A percentile compares a stretch with the other conserved stretches of the same genome.
Conservation (phyloP, 2,329 filamentous ascomycete genomes). For the Aureobasidium uvarum region DNA sequence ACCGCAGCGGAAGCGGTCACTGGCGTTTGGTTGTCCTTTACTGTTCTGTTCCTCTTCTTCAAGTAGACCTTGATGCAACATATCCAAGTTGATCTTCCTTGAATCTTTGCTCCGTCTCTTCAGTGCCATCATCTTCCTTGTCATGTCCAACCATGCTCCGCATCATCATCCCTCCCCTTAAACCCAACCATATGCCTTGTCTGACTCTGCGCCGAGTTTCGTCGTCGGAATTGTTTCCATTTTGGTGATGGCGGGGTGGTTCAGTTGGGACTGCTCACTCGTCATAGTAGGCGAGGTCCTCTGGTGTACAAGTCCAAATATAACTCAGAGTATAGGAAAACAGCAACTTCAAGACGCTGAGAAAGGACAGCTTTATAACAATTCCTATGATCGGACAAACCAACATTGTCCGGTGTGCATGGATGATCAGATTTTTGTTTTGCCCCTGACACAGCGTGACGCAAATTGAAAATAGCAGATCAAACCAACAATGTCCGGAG, state of each 20-base stretch:
- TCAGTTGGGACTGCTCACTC: background rate
- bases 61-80: constrained; percentile 7
- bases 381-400: constrained; percentile 12
- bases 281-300: background rate
- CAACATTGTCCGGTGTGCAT: constrained; percentile 25
- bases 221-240: background rate
- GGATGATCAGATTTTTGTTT: constrained; percentile 3
- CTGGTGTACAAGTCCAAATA: background rate
- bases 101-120: background rate
- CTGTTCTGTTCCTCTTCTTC: background rate
- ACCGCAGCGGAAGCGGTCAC: background rate
- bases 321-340: background rate
- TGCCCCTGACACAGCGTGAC: background rate
- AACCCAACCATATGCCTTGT: background rate
- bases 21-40: constrained; percentile 3
- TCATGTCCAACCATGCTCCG: background rate
- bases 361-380: constrained; percentile 15
- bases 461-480: constrained; percentile 24
- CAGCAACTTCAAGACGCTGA: background rate
- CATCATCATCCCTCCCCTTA: background rate
- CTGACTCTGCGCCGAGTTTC: too few species aligned
- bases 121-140: background rate
- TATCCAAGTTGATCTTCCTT: constrained; percentile 14
- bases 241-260: background rate
- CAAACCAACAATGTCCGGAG: constrained; percentile 24